Percentiles rank a stretch among this genome's conserved stretches.
Conservation (phyloP, 345 rosid species). For the Bruguiera gymnorhiza region DNA sequence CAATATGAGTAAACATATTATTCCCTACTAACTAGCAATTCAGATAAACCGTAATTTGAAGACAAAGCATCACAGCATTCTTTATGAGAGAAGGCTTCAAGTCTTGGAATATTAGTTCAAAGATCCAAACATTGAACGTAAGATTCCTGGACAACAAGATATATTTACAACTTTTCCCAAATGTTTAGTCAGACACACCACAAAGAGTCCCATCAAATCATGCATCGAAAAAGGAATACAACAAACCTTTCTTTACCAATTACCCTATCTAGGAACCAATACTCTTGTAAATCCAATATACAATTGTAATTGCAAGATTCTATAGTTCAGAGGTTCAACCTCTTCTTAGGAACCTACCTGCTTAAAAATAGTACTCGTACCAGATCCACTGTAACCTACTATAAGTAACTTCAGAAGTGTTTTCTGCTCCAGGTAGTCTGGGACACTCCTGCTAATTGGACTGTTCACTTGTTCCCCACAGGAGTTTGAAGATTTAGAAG, state of each 20-base stretch:
- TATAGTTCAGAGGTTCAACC: not conserved
- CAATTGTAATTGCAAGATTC: not conserved
- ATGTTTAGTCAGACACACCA: not conserved
- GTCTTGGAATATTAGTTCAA: not conserved
- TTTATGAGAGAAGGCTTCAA: not conserved
- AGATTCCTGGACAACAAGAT: not conserved
- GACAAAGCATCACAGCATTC: not conserved
- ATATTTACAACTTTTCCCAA: not conserved
- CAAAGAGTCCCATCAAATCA: not conserved
- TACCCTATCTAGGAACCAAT: not conserved
- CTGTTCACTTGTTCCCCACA: constrained; percentile 54
- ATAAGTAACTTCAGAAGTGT: constrained; percentile 72
- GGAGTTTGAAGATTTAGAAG: constrained; percentile 66
- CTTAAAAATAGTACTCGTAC: constrained; percentile 94
- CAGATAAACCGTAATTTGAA: not conserved
- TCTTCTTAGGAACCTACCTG: constrained; percentile 51
- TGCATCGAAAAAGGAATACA: not conserved
- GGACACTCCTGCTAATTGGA: constrained; percentile 54
- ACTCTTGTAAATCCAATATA: not conserved
- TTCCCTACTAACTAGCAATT: not conserved
- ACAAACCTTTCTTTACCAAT: not conserved
- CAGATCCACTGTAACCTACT: constrained; percentile 86
- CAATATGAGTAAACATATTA: not conserved
- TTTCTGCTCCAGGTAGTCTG: constrained; percentile 75
- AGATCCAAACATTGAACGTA: not conserved